Evolutionary conservation across 2,329 filamentous ascomycete genomes (phyloP).

Genomic region (Cladosporium sp.): DNA sequence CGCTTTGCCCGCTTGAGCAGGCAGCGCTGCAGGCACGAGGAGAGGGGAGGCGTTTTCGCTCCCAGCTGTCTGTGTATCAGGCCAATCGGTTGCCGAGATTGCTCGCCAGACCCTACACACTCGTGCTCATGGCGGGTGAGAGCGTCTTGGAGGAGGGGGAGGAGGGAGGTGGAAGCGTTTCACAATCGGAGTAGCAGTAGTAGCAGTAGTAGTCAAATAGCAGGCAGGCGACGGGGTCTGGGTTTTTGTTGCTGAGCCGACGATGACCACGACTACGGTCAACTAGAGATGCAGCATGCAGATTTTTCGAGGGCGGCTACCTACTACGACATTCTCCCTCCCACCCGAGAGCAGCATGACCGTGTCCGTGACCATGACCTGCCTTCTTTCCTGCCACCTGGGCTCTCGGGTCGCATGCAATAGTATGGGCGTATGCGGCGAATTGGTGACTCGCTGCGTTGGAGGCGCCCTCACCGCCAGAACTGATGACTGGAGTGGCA

Average conservation of each 20-base stretch:
- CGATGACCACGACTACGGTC: neutral
- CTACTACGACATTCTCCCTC: slow-evolving; percentile 3
- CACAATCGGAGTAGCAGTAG: too few relatives aligned
- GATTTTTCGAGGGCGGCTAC: slow-evolving; percentile 1
- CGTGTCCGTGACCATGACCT: too few relatives aligned
- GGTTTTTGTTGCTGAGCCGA: slow-evolving; percentile 10
- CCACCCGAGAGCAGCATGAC: too few relatives aligned
- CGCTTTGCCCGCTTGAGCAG: slow-evolving; percentile 16
- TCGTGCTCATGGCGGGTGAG: neutral
- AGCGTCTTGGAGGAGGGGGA: neutral
- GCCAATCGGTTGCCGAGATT: slow-evolving; percentile 21
- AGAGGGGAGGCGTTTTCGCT: slow-evolving; percentile 16
- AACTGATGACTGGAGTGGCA: neutral
- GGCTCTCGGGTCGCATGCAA: too few relatives aligned
- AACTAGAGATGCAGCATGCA: neutral
- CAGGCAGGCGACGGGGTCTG: neutral
- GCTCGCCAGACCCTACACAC: slow-evolving; percentile 2
- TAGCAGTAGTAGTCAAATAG: neutral
- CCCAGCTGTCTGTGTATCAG: slow-evolving; percentile 23
- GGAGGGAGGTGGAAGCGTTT: too few relatives aligned
- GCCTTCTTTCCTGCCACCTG: too few relatives aligned
- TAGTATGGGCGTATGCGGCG: too few relatives aligned
- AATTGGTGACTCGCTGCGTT: neutral
- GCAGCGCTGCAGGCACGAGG: slow-evolving; percentile 14
- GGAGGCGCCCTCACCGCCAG: slow-evolving; percentile 7